These are phyloP conservation scores for Fusarium sterilihyphosum DNA, from an alignment of 2,329 filamentous ascomycete genomes.

Conservation along the genomic window DNA sequence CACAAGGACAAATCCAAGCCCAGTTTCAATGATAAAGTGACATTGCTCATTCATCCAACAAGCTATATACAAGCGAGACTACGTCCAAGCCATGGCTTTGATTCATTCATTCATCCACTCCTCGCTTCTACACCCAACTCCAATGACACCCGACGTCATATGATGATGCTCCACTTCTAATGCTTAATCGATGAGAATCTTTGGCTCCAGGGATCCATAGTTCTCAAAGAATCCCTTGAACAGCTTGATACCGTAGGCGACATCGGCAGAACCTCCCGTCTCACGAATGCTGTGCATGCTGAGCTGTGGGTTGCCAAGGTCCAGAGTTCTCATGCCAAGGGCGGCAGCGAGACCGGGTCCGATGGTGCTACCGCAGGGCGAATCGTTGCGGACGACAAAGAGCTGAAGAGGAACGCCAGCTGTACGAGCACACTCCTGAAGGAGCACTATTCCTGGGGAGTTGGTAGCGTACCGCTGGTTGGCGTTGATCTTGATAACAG, in stretches of 20 bases:
- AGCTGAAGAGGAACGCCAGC: constrained; percentile 88
- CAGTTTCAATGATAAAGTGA: constrained; percentile 1
- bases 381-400: constrained; percentile 97
- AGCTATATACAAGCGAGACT: not conserved
- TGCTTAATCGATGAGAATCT: constrained; percentile 81
- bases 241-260: constrained; percentile 84
- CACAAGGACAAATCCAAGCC: not conserved
- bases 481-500: constrained; percentile 97
- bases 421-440: constrained; percentile 84
- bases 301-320: constrained; percentile 92
- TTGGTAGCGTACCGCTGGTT: constrained; percentile 98
- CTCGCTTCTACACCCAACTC: constrained; percentile 21
- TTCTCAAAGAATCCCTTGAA: constrained; percentile 89
- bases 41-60: constrained; percentile 7
- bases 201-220: constrained; percentile 84
- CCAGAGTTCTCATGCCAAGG: constrained; percentile 86
- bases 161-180: constrained; percentile 12
- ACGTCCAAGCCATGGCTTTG: not conserved
- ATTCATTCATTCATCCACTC: not conserved
- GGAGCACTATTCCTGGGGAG: constrained; percentile 89
- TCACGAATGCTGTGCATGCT: constrained; percentile 98
- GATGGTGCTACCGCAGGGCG: constrained; percentile 93
- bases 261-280: constrained; percentile 87
- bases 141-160: not conserved
- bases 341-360: constrained; percentile 94